phyloP scores from a whole-genome alignment of 768 basidiomycete genomes.

The Pleurotus cornucopiae region DNA sequence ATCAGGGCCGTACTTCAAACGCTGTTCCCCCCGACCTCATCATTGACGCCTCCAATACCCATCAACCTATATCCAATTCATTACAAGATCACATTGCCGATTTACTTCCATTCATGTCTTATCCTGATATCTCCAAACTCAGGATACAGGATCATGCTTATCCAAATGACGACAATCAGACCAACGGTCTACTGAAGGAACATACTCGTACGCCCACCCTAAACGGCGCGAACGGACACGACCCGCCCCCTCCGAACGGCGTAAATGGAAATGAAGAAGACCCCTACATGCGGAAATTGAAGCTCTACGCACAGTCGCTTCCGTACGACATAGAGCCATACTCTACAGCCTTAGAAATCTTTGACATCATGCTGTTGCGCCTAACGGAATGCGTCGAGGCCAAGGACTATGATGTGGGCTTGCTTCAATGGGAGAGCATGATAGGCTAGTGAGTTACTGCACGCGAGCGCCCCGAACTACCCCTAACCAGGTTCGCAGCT shows the following conservation, averaged over 20 bases:
- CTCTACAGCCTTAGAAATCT: slow-evolving; percentile 68
- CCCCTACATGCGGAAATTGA: slow-evolving; percentile 53
- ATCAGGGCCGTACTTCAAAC: neutral
- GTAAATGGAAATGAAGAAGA: slow-evolving; percentile 32
- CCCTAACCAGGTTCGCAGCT: slow-evolving; percentile 38
- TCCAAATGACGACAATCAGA: neutral
- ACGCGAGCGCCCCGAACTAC: slow-evolving; percentile 2
- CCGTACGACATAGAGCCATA: slow-evolving; percentile 78
- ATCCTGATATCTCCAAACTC: slow-evolving; percentile 46
- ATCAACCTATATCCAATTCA: neutral
- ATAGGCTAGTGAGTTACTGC: slow-evolving; percentile 53
- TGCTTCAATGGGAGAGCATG: slow-evolving; percentile 80
- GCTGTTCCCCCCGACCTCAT: neutral
- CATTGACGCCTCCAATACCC: no score
- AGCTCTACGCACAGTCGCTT: slow-evolving; percentile 56
- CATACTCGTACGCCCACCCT: no score
- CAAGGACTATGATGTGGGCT: slow-evolving; percentile 77
- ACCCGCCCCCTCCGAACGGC: slow-evolving; percentile 17
- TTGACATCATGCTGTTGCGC: slow-evolving; percentile 68
- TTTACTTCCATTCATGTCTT: slow-evolving; percentile 25
- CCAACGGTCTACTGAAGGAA: neutral
- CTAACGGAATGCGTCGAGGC: slow-evolving; percentile 74
- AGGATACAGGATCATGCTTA: slow-evolving; percentile 30
- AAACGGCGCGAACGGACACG: slow-evolving; percentile 4
- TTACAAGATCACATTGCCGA: neutral